Percentiles rank a stretch among this genome's conserved stretches.
Evolutionary conservation across 495 filamentous ascomycete species (phyloP).

Genomic region (Apodospora peruviana): DNA sequence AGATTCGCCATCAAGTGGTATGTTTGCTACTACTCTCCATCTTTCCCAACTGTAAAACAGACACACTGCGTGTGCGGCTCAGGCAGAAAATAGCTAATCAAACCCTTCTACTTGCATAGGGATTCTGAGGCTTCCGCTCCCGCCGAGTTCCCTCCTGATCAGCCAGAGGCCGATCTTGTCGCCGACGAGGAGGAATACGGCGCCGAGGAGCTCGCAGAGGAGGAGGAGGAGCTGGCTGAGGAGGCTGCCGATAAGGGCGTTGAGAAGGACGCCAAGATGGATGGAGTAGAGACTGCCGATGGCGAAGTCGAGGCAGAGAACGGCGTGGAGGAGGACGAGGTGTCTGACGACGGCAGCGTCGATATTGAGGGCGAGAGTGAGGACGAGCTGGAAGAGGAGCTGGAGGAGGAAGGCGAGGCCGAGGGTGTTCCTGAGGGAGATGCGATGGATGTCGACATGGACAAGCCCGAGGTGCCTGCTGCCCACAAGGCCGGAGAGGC

Average conservation of each 20-base stretch:
- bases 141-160: constrained; percentile 92
- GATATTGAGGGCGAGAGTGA: constrained; percentile 90
- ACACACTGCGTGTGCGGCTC: too few relatives aligned
- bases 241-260: constrained; percentile 40
- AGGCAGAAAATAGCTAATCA: too few relatives aligned
- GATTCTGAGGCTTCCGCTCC: constrained; percentile 94
- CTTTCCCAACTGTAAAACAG: background rate
- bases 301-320: constrained; percentile 32
- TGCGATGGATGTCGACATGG: constrained; percentile 72
- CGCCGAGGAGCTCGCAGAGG: constrained; percentile 72
- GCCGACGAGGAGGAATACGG: constrained; percentile 89
- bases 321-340: constrained; percentile 61
- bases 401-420: constrained; percentile 67
- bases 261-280: constrained; percentile 77
- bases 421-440: constrained; percentile 63
- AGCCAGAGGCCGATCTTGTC: constrained; percentile 84
- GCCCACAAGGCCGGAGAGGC: constrained; percentile 4
- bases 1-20: constrained; percentile 99
- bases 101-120: constrained; percentile 43
- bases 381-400: constrained; percentile 80
- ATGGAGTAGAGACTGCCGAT: constrained; percentile 38
- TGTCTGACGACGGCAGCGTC: constrained; percentile 85
- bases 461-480: constrained; percentile 16
- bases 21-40: constrained; percentile 9
- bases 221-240: constrained; percentile 49